phyloP scores from a whole-genome alignment of 208 protist species.

The Leptomonas pyrrhocoris region DNA sequence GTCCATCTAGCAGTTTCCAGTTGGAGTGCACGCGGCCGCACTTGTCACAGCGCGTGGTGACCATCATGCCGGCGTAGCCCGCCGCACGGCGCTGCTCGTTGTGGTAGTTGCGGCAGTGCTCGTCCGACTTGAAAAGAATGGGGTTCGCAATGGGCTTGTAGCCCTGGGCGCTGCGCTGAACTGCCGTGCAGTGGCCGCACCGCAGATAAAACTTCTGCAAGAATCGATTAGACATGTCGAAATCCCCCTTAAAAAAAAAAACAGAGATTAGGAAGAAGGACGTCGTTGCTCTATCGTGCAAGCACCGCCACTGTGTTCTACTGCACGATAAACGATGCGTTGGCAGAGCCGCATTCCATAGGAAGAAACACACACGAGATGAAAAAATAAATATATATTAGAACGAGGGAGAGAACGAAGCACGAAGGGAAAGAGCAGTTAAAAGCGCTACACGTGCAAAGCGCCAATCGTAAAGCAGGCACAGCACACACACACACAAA shows the following conservation, averaged over 20 bases:
- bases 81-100: constrained; percentile 68
- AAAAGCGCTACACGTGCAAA: no score
- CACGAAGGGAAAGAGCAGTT: no score
- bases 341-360: no score
- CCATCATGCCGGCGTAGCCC: constrained; percentile 58
- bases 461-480: no score
- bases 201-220: constrained; percentile 81
- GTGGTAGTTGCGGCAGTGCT: constrained; percentile 82
- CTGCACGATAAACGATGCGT: no score
- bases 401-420: not conserved
- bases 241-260: not conserved
- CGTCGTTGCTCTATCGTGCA: no score
- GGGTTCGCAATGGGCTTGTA: constrained; percentile 88
- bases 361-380: not conserved
- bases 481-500: no score
- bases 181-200: constrained; percentile 67
- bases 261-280: not conserved
- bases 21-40: constrained; percentile 76
- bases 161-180: constrained; percentile 72
- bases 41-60: constrained; percentile 65
- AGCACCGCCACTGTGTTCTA: no score
- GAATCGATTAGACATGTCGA: constrained; percentile 75
- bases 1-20: constrained; percentile 74
- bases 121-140: constrained; percentile 86
- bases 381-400: not conserved